Percentiles rank a stretch among this genome's conserved stretches.
Conservation (phyloP, 192 early-diverging fungal genomes). For the Coemansia sp. region DNA sequence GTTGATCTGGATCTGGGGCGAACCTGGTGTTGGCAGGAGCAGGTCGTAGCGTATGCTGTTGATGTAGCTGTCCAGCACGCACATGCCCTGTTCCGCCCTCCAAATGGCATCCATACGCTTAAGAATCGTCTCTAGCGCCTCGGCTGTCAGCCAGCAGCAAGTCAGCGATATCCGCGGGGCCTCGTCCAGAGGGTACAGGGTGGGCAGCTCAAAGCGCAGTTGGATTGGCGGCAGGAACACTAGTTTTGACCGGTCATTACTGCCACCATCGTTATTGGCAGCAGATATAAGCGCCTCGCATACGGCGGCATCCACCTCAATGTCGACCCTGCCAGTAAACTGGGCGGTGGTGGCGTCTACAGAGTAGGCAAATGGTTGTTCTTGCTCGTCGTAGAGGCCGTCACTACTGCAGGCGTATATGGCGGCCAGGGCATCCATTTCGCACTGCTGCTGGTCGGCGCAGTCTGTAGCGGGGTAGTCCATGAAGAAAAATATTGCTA, state of each 20-base stretch:
- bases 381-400: neutral
- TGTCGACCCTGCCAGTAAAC: neutral
- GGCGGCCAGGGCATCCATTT: conserved; percentile 19
- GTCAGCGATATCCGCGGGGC: conserved; percentile 1
- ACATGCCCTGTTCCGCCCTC: conserved; percentile 6
- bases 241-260: neutral
- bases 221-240: conserved; percentile 8
- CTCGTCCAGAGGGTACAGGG: conserved; percentile 1
- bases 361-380: neutral
- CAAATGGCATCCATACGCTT: neutral
- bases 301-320: conserved; percentile 2
- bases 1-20: neutral
- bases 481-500: neutral
- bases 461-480: conserved; percentile 14
- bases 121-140: neutral
- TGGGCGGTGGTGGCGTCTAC: neutral
- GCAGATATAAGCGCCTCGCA: neutral
- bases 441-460: conserved; percentile 15
- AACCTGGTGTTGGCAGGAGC: neutral
- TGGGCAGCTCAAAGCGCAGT: conserved; percentile 6
- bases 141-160: conserved; percentile 11
- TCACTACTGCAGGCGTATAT: conserved; percentile 4
- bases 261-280: neutral
- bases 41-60: conserved; percentile 4
- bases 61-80: conserved; percentile 18